A percentile compares a stretch with the other conserved stretches of the same genome.
Conservation (phyloP, 2,329 filamentous ascomycete species). For the Apiospora phragmitis region DNA sequence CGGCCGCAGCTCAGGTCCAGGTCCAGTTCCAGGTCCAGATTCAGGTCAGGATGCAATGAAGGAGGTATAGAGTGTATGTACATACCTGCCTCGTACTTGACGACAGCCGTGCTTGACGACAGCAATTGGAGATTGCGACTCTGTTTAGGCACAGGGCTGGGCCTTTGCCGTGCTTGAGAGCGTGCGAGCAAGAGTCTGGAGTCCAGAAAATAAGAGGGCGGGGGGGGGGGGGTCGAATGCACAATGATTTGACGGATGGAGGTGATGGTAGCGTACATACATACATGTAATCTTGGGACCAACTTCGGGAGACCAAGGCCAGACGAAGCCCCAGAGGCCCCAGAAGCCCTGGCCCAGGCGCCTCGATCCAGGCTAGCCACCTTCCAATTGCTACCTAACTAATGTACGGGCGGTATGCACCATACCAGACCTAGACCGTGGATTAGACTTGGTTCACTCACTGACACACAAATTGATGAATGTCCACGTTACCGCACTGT, state of each 20-base stretch:
- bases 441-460: not conserved
- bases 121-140: slow-evolving; percentile 1
- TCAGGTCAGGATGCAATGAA: not conserved
- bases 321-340: not conserved
- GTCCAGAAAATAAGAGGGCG: not conserved
- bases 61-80: not conserved
- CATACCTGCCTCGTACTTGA: not conserved
- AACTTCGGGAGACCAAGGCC: not conserved
- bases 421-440: not conserved
- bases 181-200: not conserved
- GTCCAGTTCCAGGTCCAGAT: not conserved
- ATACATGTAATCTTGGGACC: not conserved
- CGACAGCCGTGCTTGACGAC: not conserved
- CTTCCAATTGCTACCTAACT: slow-evolving; percentile 3
- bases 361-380: slow-evolving; percentile 2
- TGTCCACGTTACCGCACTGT: not conserved
- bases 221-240: not conserved
- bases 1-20: not conserved
- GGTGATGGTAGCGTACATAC: not conserved
- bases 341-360: not conserved
- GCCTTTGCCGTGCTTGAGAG: not conserved
- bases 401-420: not conserved
- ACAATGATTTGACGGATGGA: slow-evolving; percentile 4
- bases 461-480: not conserved
- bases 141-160: slow-evolving; percentile 2